These are phyloP conservation scores for Diaporthe helianthi DNA, from an alignment of 2,329 filamentous ascomycete genomes.

Conservation along the genomic window DNA sequence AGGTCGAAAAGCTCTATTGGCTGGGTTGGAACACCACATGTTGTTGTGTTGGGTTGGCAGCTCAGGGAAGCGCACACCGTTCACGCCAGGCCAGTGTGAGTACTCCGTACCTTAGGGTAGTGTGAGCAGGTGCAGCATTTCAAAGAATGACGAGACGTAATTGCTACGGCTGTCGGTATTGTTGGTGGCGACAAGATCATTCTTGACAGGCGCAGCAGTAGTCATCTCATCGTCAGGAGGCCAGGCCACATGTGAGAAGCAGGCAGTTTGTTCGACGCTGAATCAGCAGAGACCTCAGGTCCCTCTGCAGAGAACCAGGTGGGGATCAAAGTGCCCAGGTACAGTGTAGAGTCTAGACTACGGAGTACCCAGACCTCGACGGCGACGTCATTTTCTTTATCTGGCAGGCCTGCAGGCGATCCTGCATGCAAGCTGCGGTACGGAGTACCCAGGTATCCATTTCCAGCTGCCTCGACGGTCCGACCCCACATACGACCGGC, in stretches of 20 bases:
- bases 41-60: not conserved
- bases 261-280: not conserved
- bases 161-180: not conserved
- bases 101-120: not conserved
- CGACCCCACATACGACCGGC: constrained; percentile 8
- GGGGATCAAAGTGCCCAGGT: not conserved
- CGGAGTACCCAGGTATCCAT: too few relatives aligned
- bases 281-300: not conserved
- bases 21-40: not conserved
- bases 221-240: not conserved
- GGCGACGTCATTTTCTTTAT: constrained; percentile 18
- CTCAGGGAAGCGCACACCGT: not conserved
- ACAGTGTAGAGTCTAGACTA: not conserved
- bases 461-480: not conserved
- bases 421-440: too few relatives aligned
- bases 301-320: too few relatives aligned
- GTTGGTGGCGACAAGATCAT: too few relatives aligned
- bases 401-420: not conserved
- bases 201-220: too few relatives aligned
- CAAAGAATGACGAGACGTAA: too few relatives aligned
- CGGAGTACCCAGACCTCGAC: too few relatives aligned
- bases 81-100: not conserved
- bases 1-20: not conserved
- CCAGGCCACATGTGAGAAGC: not conserved
- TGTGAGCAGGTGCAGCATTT: not conserved